Conservation (phyloP, 495 filamentous ascomycete genomes). For the Trichoderma orchidacearum region DNA sequence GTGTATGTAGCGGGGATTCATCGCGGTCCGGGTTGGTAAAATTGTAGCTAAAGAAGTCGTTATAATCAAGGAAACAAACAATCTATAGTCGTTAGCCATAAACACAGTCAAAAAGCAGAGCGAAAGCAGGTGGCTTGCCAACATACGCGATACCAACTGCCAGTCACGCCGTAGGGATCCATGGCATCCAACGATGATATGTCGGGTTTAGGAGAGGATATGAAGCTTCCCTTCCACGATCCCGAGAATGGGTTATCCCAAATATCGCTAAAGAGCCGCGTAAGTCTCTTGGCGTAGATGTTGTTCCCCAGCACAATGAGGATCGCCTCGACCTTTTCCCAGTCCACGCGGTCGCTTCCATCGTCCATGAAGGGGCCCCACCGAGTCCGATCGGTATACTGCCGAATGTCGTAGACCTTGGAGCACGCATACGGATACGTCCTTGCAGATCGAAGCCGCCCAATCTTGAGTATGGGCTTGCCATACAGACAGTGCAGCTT, state of each 20-base stretch:
- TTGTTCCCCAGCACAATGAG: conserved; percentile 46
- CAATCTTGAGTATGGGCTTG: conserved; percentile 22
- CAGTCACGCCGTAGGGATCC: conserved; percentile 48
- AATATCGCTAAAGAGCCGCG: conserved; percentile 24
- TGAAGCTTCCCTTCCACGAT: conserved; percentile 31
- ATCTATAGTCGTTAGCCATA: conserved; percentile 11
- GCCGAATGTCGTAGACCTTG: conserved; percentile 50
- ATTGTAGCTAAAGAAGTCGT: conserved; percentile 49
- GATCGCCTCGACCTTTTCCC: conserved; percentile 57
- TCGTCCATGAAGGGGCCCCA: conserved; percentile 53
- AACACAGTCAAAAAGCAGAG: conserved; percentile 3
- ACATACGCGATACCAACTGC: conserved; percentile 42
- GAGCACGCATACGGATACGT: conserved; percentile 42
- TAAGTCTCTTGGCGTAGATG: conserved; percentile 27
- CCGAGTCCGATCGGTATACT: conserved; percentile 36
- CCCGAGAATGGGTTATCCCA: conserved; percentile 43
- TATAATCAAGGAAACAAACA: conserved; percentile 47
- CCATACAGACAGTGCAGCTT: conserved; percentile 51
- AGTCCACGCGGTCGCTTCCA: conserved; percentile 39
- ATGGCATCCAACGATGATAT: conserved; percentile 24
- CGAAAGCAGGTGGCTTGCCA: background rate
- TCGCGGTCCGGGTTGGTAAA: conserved; percentile 22
- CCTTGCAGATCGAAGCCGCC: conserved; percentile 12
- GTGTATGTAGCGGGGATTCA: conserved; percentile 26
- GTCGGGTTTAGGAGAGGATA: conserved; percentile 11